Evolutionary conservation across 208 protist species (phyloP).

Genomic region (Trypanosoma mega): DNA sequence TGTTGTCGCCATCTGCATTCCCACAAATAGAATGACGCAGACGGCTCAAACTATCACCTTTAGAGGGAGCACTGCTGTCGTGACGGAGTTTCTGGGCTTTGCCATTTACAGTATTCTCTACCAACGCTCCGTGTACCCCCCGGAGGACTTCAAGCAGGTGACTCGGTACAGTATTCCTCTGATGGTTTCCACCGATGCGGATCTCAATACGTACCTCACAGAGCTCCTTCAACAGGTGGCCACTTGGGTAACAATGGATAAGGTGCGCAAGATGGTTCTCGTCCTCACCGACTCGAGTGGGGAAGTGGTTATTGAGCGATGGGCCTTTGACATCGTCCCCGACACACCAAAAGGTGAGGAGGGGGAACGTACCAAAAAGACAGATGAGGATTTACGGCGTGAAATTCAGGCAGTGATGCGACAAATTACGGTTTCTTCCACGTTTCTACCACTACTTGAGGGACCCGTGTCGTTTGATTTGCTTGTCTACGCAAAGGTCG

Average conservation of each 20-base stretch:
- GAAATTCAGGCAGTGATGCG: constrained; percentile 96
- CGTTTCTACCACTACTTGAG: constrained; percentile 95
- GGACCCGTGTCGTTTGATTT: constrained; percentile 91
- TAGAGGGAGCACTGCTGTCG: constrained; percentile 94
- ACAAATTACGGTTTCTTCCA: constrained; percentile 97
- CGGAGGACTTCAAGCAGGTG: constrained; percentile 93
- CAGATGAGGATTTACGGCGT: constrained; percentile 87
- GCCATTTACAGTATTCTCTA: constrained; percentile 94
- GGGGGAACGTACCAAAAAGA: constrained; percentile 7
- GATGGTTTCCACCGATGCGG: constrained; percentile 93
- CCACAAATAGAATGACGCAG: constrained; percentile 35
- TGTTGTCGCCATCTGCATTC: background rate
- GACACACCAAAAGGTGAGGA: background rate
- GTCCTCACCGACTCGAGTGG: constrained; percentile 76
- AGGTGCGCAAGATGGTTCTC: constrained; percentile 95
- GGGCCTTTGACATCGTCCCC: constrained; percentile 92
- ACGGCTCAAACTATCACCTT: constrained; percentile 91
- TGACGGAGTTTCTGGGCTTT: constrained; percentile 98
- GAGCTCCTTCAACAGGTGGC: constrained; percentile 94
- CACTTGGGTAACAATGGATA: constrained; percentile 87
- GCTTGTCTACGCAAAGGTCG: constrained; percentile 91
- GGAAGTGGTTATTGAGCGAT: constrained; percentile 91
- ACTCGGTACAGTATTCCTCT: constrained; percentile 96
- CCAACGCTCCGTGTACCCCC: constrained; percentile 97
- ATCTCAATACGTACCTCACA: constrained; percentile 94